Evolutionary conservation across 345 rosid genomes (phyloP).

Genomic region (Iberis pinnata): DNA sequence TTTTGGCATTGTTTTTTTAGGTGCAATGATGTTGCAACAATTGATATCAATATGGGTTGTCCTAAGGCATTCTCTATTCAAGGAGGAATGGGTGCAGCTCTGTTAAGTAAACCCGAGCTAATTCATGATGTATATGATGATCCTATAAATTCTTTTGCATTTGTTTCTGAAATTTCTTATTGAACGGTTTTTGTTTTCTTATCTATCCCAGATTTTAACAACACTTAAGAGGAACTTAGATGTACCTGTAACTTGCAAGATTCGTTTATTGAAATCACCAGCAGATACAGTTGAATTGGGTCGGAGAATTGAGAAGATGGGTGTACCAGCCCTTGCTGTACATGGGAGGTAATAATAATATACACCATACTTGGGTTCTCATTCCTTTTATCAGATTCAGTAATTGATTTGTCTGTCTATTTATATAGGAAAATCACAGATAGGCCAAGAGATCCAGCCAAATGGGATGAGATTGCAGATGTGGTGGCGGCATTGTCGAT

Average conservation of each 20-base stretch:
- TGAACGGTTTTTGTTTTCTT: slow-evolving; percentile 6
- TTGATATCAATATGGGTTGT: slow-evolving; percentile 96
- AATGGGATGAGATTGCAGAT: slow-evolving; percentile 83
- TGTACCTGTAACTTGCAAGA: slow-evolving; percentile 82
- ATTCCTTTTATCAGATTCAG: not conserved
- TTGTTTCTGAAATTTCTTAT: not conserved
- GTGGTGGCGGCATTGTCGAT: slow-evolving; percentile 73
- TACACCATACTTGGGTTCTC: not conserved
- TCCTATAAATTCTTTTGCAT: not conserved
- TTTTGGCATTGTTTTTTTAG: no score
- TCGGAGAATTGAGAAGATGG: slow-evolving; percentile 81
- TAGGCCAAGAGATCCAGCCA: slow-evolving; percentile 93
- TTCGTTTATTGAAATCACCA: slow-evolving; percentile 63
- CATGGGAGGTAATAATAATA: slow-evolving; percentile 88
- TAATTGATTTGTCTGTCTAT: slow-evolving; percentile 2
- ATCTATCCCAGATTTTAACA: slow-evolving; percentile 55
- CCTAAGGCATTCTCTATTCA: slow-evolving; percentile 86
- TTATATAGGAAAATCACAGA: slow-evolving; percentile 67
- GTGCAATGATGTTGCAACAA: slow-evolving; percentile 76
- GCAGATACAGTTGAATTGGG: slow-evolving; percentile 85
- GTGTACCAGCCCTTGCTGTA: slow-evolving; percentile 89
- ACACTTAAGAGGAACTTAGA: slow-evolving; percentile 77
- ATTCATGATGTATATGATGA: slow-evolving; percentile 80
- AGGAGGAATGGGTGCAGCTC: slow-evolving; percentile 98
- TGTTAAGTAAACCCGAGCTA: slow-evolving; percentile 70